Evolutionary conservation across 176 grass and related monocot species (phyloP).

Genomic region (Carex cristatella): DNA sequence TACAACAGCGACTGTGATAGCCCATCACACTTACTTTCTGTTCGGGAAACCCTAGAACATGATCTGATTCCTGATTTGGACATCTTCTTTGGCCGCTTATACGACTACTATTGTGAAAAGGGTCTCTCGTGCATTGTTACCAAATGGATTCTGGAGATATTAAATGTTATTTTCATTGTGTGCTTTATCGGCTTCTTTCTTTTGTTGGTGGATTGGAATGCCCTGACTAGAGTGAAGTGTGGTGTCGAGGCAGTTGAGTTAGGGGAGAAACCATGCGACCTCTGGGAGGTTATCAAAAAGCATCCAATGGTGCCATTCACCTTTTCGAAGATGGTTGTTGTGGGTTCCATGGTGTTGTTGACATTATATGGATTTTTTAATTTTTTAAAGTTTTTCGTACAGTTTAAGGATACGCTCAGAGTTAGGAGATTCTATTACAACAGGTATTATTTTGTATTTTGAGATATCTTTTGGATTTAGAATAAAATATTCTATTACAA

Average conservation of each 20-base stretch:
- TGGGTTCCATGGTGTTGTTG: slow-evolving; percentile 85
- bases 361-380: slow-evolving; percentile 80
- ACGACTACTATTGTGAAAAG: slow-evolving; percentile 86
- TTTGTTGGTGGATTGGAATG: slow-evolving; percentile 86
- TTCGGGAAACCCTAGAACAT: slow-evolving; percentile 39
- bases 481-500: neutral
- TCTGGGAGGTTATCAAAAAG: slow-evolving; percentile 63
- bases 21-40: slow-evolving; percentile 71
- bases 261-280: slow-evolving; percentile 80
- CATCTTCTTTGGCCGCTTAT: slow-evolving; percentile 87
- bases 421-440: slow-evolving; percentile 81
- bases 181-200: slow-evolving; percentile 94
- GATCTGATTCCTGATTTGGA: slow-evolving; percentile 77
- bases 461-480: neutral
- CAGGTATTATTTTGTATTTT: slow-evolving; percentile 44
- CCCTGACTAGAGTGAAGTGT: slow-evolving; percentile 59
- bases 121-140: slow-evolving; percentile 81
- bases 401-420: slow-evolving; percentile 65
- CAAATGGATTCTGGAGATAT: slow-evolving; percentile 88
- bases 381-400: slow-evolving; percentile 95
- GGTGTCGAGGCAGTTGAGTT: slow-evolving; percentile 89
- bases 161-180: slow-evolving; percentile 84
- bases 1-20: slow-evolving; percentile 57
- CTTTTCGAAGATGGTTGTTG: slow-evolving; percentile 69
- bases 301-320: slow-evolving; percentile 80